phyloP scores from a whole-genome alignment of 495 filamentous ascomycete species.

The Tricharina praecox region DNA sequence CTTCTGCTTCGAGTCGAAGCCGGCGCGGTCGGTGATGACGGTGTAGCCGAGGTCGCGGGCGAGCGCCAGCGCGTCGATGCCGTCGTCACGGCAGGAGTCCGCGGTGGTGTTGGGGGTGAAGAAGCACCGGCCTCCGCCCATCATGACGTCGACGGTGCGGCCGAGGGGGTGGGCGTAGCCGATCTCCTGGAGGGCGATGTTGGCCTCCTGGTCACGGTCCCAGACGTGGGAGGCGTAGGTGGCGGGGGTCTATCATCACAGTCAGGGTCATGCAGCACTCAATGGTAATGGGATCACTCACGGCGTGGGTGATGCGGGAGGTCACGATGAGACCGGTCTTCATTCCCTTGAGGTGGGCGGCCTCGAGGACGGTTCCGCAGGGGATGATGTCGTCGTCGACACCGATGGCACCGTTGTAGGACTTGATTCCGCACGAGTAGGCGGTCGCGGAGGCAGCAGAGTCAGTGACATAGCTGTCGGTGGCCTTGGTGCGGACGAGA shows the following conservation, averaged over 20 bases:
- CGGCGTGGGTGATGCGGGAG: constrained; percentile 28
- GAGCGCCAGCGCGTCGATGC: constrained; percentile 24
- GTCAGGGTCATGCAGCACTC: too few species aligned
- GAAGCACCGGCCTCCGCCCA: constrained; percentile 29
- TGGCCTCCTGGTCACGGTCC: constrained; percentile 24
- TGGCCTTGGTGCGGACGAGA: constrained; percentile 20
- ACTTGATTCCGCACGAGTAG: constrained; percentile 27
- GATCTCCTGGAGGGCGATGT: constrained; percentile 27
- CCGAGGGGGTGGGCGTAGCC: constrained; percentile 27
- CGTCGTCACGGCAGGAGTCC: constrained; percentile 25
- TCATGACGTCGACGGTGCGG: constrained; percentile 25
- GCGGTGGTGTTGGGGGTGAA: constrained; percentile 26
- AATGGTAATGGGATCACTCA: too few species aligned
- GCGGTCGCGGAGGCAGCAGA: constrained; percentile 27
- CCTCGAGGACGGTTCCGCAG: constrained; percentile 27
- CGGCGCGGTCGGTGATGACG: constrained; percentile 23
- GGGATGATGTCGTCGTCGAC: constrained; percentile 19
- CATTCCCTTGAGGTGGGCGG: constrained; percentile 25
- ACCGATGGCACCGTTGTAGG: constrained; percentile 25
- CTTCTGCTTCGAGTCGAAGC: constrained; percentile 25
- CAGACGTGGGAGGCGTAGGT: constrained; percentile 26
- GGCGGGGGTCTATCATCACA: too few species aligned
- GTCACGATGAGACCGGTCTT: constrained; percentile 28
- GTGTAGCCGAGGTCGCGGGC: constrained; percentile 26
- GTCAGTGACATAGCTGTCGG: constrained; percentile 28